A percentile compares a stretch with the other conserved stretches of the same genome.
Evolutionary conservation across 1,284 basidiomycete species (phyloP).

Genomic region (Takashimella tepidaria): DNA sequence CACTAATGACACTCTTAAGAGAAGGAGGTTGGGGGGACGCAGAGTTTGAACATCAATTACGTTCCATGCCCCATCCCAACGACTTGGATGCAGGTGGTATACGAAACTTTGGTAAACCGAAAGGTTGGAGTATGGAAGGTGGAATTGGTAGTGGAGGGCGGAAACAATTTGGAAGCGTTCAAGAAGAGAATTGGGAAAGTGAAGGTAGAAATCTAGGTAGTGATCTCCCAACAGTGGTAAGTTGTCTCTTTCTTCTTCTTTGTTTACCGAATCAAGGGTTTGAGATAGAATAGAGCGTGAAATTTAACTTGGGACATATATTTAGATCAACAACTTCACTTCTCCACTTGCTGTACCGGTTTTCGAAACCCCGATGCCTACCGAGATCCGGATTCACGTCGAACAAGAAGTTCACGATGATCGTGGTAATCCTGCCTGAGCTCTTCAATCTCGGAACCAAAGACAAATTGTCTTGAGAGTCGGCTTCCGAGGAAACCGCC

Average conservation of each 20-base stretch:
- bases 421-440: background rate
- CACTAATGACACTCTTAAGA: slow-evolving; percentile 29
- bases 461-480: too few relatives aligned
- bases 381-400: slow-evolving; percentile 17
- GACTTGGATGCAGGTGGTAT: too few relatives aligned
- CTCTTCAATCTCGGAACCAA: too few relatives aligned
- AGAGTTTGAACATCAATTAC: slow-evolving; percentile 14
- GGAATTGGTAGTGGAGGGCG: too few relatives aligned
- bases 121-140: background rate
- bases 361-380: slow-evolving; percentile 5
- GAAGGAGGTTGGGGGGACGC: slow-evolving; percentile 35
- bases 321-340: slow-evolving; percentile 16
- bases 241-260: too few relatives aligned
- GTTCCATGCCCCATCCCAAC: background rate
- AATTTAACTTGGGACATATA: too few relatives aligned
- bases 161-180: too few relatives aligned
- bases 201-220: background rate
- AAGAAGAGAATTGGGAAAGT: background rate
- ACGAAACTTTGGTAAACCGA: too few relatives aligned
- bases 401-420: slow-evolving; percentile 16
- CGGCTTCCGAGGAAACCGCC: too few relatives aligned
- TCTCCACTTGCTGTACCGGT: slow-evolving; percentile 17
- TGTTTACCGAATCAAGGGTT: too few relatives aligned
- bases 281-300: too few relatives aligned
- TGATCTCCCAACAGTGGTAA: background rate